Base-by-base conservation (phyloP, 2,329 filamentous ascomycete species). In the Aspergillus ochraceoroseus region DNA sequence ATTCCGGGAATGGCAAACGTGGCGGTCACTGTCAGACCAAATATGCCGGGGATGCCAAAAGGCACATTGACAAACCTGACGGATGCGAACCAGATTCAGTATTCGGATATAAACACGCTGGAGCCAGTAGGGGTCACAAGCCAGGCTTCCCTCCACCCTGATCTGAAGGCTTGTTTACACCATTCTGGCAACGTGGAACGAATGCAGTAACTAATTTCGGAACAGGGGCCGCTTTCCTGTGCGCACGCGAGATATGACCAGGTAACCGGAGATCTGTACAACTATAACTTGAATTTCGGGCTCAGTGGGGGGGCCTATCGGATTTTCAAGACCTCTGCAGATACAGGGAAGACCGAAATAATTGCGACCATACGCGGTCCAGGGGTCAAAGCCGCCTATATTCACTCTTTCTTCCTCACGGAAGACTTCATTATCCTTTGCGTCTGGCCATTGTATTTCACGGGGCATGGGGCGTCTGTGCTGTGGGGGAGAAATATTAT, bases 321-420 rank as follows among this genome's bases (percentile, higher is more conserved):
- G n/a, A 57, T 89, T 9, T 90, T 88, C 60, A 68, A 73, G 1
- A 75, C 78, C 1, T 80, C 73, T n/a, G 74, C 77, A 0, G 56
- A 69, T 0, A 81, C 77, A 0, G 82, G 80, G 0, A 66, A 76
- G 38, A 85, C 83, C 0, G 74, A 78, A 0, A 80, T 89, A 15
- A 70, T 90, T 0, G 85, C 85, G 3, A 81, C 76, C 0, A 75
- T 90, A 39, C 62, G 63, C 0, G 58, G 63, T 1, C 20, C 39
- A 3, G 32, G 7, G 2, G 35, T 35, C 2, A 65, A 70, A 4
- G 53, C 82, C 0, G 80, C 83, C 0, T 92, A 90, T 53, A 77
- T 90, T 19, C 86, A 92, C 65, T 88, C 84, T 7, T 75, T 88
- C 56, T 87, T 87, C 55, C 63, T 90, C 20, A 83, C 83, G 0